Evolutionary conservation across 768 basidiomycete genomes (phyloP).

Genomic region (Rhodosporidiobolus odoratus): DNA sequence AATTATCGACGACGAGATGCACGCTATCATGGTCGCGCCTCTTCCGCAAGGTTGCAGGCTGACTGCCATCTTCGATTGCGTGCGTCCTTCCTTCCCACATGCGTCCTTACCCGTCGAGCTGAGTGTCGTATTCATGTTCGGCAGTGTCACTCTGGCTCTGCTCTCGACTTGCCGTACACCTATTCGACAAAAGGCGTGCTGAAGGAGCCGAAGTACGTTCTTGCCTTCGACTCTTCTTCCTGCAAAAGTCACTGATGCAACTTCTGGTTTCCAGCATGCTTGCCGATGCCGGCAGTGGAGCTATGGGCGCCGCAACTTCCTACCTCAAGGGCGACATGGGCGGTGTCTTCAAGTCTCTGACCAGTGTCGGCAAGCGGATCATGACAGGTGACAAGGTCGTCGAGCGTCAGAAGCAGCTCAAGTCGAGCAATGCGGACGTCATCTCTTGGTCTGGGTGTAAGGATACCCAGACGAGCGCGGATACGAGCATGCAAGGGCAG

Average conservation of each 20-base stretch:
- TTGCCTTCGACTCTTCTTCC: background rate
- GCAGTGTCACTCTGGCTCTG: conserved; percentile 83
- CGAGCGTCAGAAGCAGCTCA: conserved; percentile 54
- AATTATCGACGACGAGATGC: conserved; percentile 87
- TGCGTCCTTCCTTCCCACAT: background rate
- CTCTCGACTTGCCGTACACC: conserved; percentile 56
- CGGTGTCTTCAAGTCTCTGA: conserved; percentile 67
- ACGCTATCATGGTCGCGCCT: conserved; percentile 67
- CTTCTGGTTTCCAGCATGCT: conserved; percentile 46
- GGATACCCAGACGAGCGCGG: conserved; percentile 50
- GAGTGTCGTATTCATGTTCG: background rate
- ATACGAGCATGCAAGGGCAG: conserved; percentile 50
- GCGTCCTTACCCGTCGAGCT: background rate
- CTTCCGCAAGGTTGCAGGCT: conserved; percentile 83
- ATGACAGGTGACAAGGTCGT: conserved; percentile 63
- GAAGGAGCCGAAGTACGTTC: conserved; percentile 41
- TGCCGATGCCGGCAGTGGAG: conserved; percentile 77
- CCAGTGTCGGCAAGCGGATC: conserved; percentile 68
- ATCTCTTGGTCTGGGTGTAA: conserved; percentile 52
- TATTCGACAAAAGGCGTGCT: conserved; percentile 41
- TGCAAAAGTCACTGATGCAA: too few relatives aligned
- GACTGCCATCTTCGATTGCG: conserved; percentile 52
- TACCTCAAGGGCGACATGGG: conserved; percentile 75
- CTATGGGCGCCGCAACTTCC: conserved; percentile 69
- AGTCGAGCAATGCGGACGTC: conserved; percentile 76